A percentile compares a stretch with the other conserved stretches of the same genome.
Evolutionary conservation across 768 basidiomycete genomes (phyloP).

Genomic region (Tricholoma saponaceum): DNA sequence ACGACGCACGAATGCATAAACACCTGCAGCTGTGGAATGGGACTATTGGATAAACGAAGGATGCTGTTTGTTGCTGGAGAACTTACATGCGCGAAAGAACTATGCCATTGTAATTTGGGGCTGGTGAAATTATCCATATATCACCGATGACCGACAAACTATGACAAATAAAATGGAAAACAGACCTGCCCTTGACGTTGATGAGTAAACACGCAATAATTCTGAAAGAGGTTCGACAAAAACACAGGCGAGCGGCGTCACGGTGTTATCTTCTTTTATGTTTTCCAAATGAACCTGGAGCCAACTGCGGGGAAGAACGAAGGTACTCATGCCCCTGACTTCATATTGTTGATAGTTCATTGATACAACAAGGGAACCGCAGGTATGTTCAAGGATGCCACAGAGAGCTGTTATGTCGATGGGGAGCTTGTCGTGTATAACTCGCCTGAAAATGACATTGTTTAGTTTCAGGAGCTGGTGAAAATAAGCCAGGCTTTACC

Average conservation of each 20-base stretch:
- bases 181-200: slow-evolving; percentile 19
- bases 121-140: slow-evolving; percentile 15
- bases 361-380: slow-evolving; percentile 33
- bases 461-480: not conserved
- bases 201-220: slow-evolving; percentile 26
- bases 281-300: slow-evolving; percentile 22
- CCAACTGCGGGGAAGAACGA: slow-evolving; percentile 55
- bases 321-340: slow-evolving; percentile 4
- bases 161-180: not conserved
- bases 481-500: slow-evolving; percentile 32
- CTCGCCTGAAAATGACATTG: slow-evolving; percentile 29
- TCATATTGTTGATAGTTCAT: not conserved
- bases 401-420: slow-evolving; percentile 48
- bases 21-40: slow-evolving; percentile 37
- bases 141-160: not conserved
- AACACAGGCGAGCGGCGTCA: not conserved
- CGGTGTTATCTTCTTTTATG: not conserved
- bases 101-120: slow-evolving; percentile 24
- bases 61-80: not conserved
- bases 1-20: slow-evolving; percentile 39
- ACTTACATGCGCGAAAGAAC: slow-evolving; percentile 48
- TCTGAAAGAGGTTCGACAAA: slow-evolving; percentile 17
- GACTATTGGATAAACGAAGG: not conserved
- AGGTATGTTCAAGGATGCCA: slow-evolving; percentile 45
- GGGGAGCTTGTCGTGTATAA: slow-evolving; percentile 29